Conservation (phyloP, 352 stramenopile genomes). For the Phytophthora citrophthora region DNA sequence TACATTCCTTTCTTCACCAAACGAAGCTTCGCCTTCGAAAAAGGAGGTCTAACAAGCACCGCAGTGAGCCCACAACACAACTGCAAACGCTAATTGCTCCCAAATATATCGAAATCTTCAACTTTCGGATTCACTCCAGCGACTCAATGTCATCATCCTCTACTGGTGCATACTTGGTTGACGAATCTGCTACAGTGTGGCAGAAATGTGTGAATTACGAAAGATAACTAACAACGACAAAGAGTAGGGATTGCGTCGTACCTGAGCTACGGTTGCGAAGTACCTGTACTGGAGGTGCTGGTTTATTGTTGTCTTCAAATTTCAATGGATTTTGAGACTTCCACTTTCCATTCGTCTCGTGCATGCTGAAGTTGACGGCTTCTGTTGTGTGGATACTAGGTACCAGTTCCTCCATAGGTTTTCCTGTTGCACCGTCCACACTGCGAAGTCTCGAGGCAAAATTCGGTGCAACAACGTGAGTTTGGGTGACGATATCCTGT, state of each 20-base stretch:
- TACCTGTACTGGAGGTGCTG: constrained; percentile 19
- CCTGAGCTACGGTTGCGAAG: constrained; percentile 25
- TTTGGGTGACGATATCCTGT: too few species aligned
- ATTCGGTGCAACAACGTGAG: too few species aligned
- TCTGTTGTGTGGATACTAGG: constrained; percentile 12
- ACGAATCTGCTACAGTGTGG: constrained; percentile 1
- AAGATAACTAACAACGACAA: background rate
- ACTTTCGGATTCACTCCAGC: constrained; percentile 12
- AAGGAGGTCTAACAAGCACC: too few species aligned
- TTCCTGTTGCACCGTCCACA: constrained; percentile 10
- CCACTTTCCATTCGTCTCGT: constrained; percentile 1
- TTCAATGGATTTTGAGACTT: background rate
- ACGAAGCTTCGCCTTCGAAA: too few species aligned
- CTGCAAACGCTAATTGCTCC: too few species aligned
- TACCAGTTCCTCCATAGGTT: constrained; percentile 4
- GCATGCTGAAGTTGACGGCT: constrained; percentile 26
- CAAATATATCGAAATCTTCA: background rate
- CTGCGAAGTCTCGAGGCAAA: constrained; percentile 25
- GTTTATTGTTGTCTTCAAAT: constrained; percentile 6
- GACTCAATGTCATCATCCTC: constrained; percentile 22
- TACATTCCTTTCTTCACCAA: too few species aligned
- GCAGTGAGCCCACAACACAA: too few species aligned
- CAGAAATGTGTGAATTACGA: background rate
- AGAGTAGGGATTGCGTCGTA: background rate
- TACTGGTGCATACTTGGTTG: constrained; percentile 12